Conservation (phyloP, 75 land plant genomes). For the Pinus albicaulis region DNA sequence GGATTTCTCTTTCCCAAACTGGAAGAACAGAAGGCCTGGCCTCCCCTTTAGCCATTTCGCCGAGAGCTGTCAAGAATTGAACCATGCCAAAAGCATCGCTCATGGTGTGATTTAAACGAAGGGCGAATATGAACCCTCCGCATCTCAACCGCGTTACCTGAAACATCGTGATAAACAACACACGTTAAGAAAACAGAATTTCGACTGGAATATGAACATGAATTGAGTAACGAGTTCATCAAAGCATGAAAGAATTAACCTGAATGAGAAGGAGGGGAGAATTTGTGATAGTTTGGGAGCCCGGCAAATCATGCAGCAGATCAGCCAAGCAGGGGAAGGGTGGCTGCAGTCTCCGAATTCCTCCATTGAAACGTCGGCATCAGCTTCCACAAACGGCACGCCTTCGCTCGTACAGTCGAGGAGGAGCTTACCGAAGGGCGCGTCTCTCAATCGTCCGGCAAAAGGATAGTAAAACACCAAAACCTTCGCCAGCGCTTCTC, state of each 20-base stretch:
- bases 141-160: slow-evolving; percentile 44
- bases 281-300: slow-evolving; percentile 7
- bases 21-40: slow-evolving; percentile 28
- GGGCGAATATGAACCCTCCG: slow-evolving; percentile 46
- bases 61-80: slow-evolving; percentile 40
- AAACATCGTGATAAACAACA: neutral
- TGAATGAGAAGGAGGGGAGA: slow-evolving; percentile 37
- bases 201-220: too few species aligned
- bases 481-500: slow-evolving; percentile 29
- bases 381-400: slow-evolving; percentile 48
- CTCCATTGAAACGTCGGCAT: slow-evolving; percentile 22
- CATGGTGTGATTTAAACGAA: slow-evolving; percentile 28
- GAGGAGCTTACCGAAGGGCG: slow-evolving; percentile 24
- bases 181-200: too few species aligned
- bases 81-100: slow-evolving; percentile 21
- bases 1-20: slow-evolving; percentile 38
- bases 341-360: slow-evolving; percentile 29
- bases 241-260: slow-evolving; percentile 11
- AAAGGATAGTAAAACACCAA: slow-evolving; percentile 60
- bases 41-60: slow-evolving; percentile 35
- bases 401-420: slow-evolving; percentile 64
- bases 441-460: slow-evolving; percentile 48
- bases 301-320: slow-evolving; percentile 31
- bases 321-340: slow-evolving; percentile 30
- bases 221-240: too few species aligned